Conservation (phyloP, 805 yeast species). For the Monosporozyma solicola region DNA sequence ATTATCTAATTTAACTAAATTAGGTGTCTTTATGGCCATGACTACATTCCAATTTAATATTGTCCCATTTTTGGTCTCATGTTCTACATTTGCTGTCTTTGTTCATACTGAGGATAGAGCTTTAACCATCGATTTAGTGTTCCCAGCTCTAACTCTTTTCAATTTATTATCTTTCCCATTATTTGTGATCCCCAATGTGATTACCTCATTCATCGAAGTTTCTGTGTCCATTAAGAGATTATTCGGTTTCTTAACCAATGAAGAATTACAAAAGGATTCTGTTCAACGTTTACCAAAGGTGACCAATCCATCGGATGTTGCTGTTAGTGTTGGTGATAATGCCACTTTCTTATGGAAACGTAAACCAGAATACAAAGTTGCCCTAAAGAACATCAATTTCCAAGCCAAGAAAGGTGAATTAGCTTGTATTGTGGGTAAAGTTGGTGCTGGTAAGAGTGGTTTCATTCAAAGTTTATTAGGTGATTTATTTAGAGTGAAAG, state of each 20-base stretch:
- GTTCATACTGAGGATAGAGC: slow-evolving; percentile 52
- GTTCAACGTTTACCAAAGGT: slow-evolving; percentile 38
- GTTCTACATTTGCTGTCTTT: slow-evolving; percentile 80
- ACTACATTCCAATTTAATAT: slow-evolving; percentile 71
- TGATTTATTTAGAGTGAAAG: slow-evolving; percentile 67
- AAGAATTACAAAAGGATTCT: slow-evolving; percentile 79
- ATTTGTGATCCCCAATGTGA: slow-evolving; percentile 84
- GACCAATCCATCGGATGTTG: slow-evolving; percentile 52
- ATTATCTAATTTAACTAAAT: slow-evolving; percentile 60
- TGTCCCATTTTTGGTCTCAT: slow-evolving; percentile 84
- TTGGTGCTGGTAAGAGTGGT: slow-evolving; percentile 86
- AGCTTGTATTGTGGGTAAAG: slow-evolving; percentile 79
- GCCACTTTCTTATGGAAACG: slow-evolving; percentile 77
- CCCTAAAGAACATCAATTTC: slow-evolving; percentile 54
- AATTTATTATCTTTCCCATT: slow-evolving; percentile 86
- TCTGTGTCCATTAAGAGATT: slow-evolving; percentile 75
- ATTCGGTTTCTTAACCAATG: slow-evolving; percentile 57
- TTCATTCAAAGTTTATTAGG: slow-evolving; percentile 74
- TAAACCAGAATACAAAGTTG: slow-evolving; percentile 58
- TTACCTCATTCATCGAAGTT: slow-evolving; percentile 80
- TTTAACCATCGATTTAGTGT: slow-evolving; percentile 80
- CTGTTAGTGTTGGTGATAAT: slow-evolving; percentile 46
- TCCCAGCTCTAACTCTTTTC: slow-evolving; percentile 83
- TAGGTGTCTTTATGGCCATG: slow-evolving; percentile 64
- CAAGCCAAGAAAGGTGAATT: slow-evolving; percentile 65